A percentile compares a stretch with the other conserved stretches of the same genome.
phyloP scores from a whole-genome alignment of 176 grass and related monocot genomes.

The Eragrostis nindensis region DNA sequence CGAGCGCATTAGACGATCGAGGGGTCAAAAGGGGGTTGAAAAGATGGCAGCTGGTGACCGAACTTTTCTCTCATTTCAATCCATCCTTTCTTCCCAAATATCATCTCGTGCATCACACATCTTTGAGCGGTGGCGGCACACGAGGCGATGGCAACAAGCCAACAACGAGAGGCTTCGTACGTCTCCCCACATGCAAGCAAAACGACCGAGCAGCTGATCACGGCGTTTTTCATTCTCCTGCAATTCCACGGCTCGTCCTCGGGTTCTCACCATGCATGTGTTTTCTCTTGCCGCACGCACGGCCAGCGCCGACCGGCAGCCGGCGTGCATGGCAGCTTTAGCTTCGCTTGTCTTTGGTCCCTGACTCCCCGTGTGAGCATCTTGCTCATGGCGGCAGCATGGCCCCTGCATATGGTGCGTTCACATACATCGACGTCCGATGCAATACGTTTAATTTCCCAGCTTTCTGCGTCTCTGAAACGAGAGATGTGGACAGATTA shows the following conservation, averaged over 20 bases:
- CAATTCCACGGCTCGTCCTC: slow-evolving; percentile 18
- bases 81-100: neutral
- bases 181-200: neutral
- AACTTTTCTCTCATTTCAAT: slow-evolving; percentile 1
- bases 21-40: slow-evolving; percentile 42
- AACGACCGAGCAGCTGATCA: neutral
- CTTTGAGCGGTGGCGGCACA: neutral
- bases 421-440: neutral
- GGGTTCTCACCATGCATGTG: neutral
- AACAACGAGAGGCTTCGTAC: neutral
- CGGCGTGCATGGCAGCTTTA: neutral
- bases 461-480: neutral
- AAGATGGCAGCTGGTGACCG: slow-evolving; percentile 14
- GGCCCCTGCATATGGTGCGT: neutral
- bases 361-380: slow-evolving; percentile 11
- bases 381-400: slow-evolving; percentile 7
- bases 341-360: neutral
- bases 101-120: neutral
- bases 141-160: no score
- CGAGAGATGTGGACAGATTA: no score
- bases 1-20: slow-evolving; percentile 33
- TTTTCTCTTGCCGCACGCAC: slow-evolving; percentile 5
- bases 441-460: neutral
- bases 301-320: neutral
- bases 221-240: neutral